These are phyloP conservation scores for Cystoisospora suis DNA, from an alignment of 169 alveolate genomes.

Conservation along the genomic window DNA sequence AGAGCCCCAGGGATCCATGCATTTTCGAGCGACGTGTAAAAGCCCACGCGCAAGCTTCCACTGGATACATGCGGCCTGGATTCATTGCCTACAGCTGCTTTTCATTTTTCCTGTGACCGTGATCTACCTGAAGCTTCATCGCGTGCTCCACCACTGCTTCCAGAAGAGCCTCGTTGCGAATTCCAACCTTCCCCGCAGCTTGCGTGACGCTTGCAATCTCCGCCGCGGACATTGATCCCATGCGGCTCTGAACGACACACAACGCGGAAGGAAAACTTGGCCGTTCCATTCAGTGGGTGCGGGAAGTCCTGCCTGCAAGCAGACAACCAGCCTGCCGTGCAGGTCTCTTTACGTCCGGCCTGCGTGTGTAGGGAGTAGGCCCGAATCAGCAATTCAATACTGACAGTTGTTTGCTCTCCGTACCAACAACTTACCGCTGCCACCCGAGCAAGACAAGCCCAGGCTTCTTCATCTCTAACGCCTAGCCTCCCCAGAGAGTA, in stretches of 20 bases:
- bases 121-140: conserved; percentile 16
- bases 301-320: background rate
- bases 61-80: too few relatives aligned
- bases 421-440: conserved; percentile 25
- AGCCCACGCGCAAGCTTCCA: too few relatives aligned
- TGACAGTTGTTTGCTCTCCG: too few relatives aligned
- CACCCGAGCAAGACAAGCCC: background rate
- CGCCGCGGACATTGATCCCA: background rate
- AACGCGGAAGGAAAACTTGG: background rate
- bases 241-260: conserved; percentile 9
- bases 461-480: conserved; percentile 4
- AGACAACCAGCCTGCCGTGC: background rate
- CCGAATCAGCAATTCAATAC: too few relatives aligned
- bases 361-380: too few relatives aligned
- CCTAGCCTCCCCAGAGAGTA: conserved; percentile 32
- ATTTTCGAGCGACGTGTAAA: too few relatives aligned
- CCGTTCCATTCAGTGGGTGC: background rate
- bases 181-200: conserved; percentile 6
- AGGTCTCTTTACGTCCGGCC: too few relatives aligned
- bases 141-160: conserved; percentile 15
- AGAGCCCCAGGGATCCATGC: too few relatives aligned
- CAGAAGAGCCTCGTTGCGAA: background rate
- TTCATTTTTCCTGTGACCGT: too few relatives aligned
- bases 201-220: conserved; percentile 9
- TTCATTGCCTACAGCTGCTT: too few relatives aligned